These are phyloP conservation scores for Yamadazyma sp. DNA, from an alignment of 1,139 yeast genomes.

Conservation along the genomic window DNA sequence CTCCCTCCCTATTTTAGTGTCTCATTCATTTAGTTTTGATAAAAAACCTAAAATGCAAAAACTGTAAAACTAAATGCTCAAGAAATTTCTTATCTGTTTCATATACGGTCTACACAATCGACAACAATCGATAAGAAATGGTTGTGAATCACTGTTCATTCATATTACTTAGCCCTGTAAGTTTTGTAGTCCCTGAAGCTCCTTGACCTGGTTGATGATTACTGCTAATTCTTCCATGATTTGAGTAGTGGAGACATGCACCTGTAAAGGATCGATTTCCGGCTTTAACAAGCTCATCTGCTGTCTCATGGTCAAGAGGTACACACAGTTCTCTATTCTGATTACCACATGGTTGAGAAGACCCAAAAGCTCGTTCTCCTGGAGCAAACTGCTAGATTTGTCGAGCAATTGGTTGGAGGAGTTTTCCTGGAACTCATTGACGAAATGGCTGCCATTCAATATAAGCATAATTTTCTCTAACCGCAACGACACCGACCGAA, in stretches of 20 bases:
- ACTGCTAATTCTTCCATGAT: slow-evolving; percentile 28
- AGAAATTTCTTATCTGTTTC: slow-evolving; percentile 1
- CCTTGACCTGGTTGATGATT: slow-evolving; percentile 15
- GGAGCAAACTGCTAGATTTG: slow-evolving; percentile 24
- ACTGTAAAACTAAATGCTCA: too few species aligned
- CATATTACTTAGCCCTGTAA: too few species aligned
- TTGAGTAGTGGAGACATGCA: slow-evolving; percentile 22
- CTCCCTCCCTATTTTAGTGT: too few species aligned
- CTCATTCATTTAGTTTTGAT: too few species aligned
- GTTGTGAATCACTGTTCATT: too few species aligned
- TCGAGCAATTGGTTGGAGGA: slow-evolving; percentile 27
- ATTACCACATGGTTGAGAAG: slow-evolving; percentile 63
- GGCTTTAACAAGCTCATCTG: slow-evolving; percentile 21
- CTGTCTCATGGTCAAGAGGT: slow-evolving; percentile 35
- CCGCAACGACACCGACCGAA: slow-evolving; percentile 49
- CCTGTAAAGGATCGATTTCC: slow-evolving; percentile 24
- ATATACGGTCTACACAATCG: too few species aligned
- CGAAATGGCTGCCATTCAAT: slow-evolving; percentile 28
- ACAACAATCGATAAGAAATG: too few species aligned
- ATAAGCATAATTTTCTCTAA: slow-evolving; percentile 50
- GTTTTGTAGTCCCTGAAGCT: too few species aligned
- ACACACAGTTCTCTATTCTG: slow-evolving; percentile 58
- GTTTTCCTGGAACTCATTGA: slow-evolving; percentile 29
- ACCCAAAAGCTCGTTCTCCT: slow-evolving; percentile 40
- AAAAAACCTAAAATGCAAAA: too few species aligned